These are phyloP conservation scores for Rutstroemia sydowiana DNA, from an alignment of 2,329 filamentous ascomycete genomes.

Conservation along the genomic window DNA sequence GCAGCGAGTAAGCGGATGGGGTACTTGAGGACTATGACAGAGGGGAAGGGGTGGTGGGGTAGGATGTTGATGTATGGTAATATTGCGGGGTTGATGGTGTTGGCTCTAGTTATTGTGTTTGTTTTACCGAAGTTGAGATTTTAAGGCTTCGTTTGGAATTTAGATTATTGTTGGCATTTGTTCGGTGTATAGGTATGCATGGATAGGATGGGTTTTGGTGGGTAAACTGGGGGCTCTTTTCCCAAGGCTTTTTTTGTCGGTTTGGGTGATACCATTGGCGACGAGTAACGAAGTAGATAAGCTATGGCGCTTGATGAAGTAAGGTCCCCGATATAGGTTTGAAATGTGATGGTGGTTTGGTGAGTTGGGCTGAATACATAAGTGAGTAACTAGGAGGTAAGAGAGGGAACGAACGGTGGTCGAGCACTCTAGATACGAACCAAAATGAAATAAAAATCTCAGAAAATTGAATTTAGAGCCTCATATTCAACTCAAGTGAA, in stretches of 20 bases:
- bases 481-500: no score
- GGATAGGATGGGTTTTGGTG: background rate
- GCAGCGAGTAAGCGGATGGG: constrained; percentile 72
- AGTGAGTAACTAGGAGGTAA: no score
- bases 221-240: background rate
- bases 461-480: no score
- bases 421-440: no score
- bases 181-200: background rate
- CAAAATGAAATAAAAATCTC: no score
- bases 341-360: no score
- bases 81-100: constrained; percentile 76
- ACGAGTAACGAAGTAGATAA: background rate
- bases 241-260: background rate
- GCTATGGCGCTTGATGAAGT: background rate
- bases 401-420: no score
- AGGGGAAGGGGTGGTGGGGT: constrained; percentile 83
- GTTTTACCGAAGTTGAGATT: constrained; percentile 83
- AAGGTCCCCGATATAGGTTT: no score
- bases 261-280: constrained; percentile 11
- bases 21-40: constrained; percentile 68
- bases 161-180: background rate
- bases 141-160: constrained; percentile 31
- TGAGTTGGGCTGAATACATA: no score
- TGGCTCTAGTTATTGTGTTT: constrained; percentile 73
- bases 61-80: constrained; percentile 71